These are phyloP conservation scores for Raffaelea arxii DNA, from an alignment of 2,329 filamentous ascomycete genomes.

Conservation along the genomic window DNA sequence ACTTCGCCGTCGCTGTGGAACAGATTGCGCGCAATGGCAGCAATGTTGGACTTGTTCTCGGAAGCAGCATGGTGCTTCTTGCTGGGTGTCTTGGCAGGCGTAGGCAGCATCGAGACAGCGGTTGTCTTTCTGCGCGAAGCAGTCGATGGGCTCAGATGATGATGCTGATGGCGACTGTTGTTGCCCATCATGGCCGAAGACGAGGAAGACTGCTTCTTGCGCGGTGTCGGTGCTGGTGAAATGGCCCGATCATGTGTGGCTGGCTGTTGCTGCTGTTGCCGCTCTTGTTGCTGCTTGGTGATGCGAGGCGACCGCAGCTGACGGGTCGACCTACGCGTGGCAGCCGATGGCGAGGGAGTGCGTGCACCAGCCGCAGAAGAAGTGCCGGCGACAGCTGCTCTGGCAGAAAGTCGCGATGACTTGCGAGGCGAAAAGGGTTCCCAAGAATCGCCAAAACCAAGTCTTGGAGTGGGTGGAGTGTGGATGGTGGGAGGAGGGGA, in stretches of 20 bases:
- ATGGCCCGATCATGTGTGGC: conserved; percentile 6
- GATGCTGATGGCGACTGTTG: neutral
- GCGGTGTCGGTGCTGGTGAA: conserved; percentile 36
- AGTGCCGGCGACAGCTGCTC: neutral
- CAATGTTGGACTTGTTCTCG: conserved; percentile 40
- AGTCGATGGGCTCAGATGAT: conserved; percentile 31
- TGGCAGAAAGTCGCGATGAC: conserved; percentile 49
- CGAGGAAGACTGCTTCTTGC: conserved; percentile 39
- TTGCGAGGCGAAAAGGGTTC: conserved; percentile 65
- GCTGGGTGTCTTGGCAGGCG: conserved; percentile 65
- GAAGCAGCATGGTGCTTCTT: conserved; percentile 45
- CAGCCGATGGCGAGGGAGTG: conserved; percentile 42
- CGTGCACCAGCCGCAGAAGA: conserved; percentile 28
- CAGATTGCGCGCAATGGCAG: conserved; percentile 48
- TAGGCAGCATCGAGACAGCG: conserved; percentile 54
- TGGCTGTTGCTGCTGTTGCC: conserved; percentile 19
- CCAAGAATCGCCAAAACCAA: conserved; percentile 59
- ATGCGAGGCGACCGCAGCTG: conserved; percentile 19
- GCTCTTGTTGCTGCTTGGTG: conserved; percentile 10
- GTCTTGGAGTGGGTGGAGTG: conserved; percentile 60
- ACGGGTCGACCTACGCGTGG: conserved; percentile 14
- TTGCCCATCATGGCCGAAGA: conserved; percentile 8
- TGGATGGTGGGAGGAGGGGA: conserved; percentile 48
- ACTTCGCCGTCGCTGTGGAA: too few species aligned
- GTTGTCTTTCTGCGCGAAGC: conserved; percentile 16